Evolutionary conservation across 148 eudicot species (phyloP).

Genomic region (Vaccinium corymbosum): DNA sequence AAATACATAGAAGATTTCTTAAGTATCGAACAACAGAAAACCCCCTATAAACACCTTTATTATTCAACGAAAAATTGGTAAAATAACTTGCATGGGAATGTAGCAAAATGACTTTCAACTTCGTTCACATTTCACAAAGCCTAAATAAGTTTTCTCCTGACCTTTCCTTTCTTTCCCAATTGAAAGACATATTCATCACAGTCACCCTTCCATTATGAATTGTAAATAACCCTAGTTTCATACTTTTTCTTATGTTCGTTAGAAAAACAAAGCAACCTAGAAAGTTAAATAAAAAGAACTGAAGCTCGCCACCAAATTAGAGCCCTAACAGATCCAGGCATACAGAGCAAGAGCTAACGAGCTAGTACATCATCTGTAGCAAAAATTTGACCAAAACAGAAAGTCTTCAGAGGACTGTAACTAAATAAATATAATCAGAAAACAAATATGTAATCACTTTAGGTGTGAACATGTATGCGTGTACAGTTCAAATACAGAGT

Average conservation of each 20-base stretch:
- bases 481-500: background rate
- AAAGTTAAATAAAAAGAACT: background rate
- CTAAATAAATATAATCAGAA: background rate
- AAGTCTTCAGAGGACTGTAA: background rate
- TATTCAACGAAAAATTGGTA: background rate
- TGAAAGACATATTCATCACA: background rate
- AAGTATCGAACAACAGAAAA: background rate
- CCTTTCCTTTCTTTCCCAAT: background rate
- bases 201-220: background rate
- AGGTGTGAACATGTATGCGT: background rate
- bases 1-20: no score
- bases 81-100: background rate
- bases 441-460: no score
- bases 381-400: background rate
- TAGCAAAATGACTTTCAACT: background rate
- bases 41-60: background rate
- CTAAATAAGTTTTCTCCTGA: background rate
- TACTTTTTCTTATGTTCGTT: background rate
- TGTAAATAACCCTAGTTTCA: background rate
- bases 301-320: background rate
- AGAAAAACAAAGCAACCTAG: background rate
- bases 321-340: background rate
- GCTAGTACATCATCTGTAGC: background rate
- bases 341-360: background rate
- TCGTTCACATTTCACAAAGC: background rate